Base-by-base conservation (phyloP, 306 rosid genomes). In the Casuarina cunninghamiana region DNA sequence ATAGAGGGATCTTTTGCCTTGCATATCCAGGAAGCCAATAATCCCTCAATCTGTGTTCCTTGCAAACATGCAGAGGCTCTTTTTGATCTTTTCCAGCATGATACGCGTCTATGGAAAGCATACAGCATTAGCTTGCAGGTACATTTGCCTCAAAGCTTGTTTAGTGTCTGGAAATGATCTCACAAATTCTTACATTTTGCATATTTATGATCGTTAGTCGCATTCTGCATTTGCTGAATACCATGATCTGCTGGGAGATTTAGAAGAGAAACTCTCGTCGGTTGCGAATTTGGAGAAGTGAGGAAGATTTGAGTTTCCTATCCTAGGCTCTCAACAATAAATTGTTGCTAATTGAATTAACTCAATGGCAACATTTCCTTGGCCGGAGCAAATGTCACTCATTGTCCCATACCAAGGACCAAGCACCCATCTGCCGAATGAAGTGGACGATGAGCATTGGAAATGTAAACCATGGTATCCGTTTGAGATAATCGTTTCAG, bases 21-120 rank as follows among this genome's bases (percentile, higher is more conserved):
- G n/a, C 41, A 37, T 15, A 5, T 38, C 19, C 10, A 8, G 69
- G 38, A 13, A 15, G 73, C 63, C 54, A 8, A n/a, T 17, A 63
- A 10, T 71, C 80, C 53, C 46, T 69, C 81, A 75, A 77, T 58
- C 42, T 17, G 43, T 60, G 45, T 61, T 26, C 32, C 32, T 58
- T 74, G 77, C 79, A 77, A 57, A 6, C 77, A 67, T 77, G 77
- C 43, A n/a, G 82, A 90, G 97, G 97, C 93, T 77, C 93, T 93
- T 57, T 95, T 93, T 46, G 96, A 95, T 88, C 89, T 95, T 41
- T 95, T 95, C 84, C 84, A 77, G 43, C 93, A 86, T 16, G 97
- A 95, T 82, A 73, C 87, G 83, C 90, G 96, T 74, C 78, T 93
- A 75, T 95, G 97, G 97, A 87, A 91, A 80, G 97, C 97, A 0